Evolutionary conservation across 2,329 filamentous ascomycete species (phyloP).

Genomic region (Fusarium denticulatum): DNA sequence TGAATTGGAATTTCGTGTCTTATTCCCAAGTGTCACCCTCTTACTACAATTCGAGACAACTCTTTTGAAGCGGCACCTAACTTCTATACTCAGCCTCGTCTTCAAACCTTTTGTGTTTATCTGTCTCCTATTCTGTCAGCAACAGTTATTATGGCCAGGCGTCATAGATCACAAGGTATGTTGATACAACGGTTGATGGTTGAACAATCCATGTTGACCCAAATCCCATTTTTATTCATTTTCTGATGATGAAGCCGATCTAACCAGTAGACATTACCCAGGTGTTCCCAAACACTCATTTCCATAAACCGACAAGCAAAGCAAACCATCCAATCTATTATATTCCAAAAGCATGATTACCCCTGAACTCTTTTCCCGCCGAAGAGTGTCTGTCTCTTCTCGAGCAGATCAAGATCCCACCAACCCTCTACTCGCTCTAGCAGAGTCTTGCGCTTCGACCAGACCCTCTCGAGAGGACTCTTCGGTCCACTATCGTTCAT

Average conservation of each 20-base stretch:
- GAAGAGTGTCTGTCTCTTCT: conserved; percentile 54
- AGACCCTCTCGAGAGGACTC: conserved; percentile 43
- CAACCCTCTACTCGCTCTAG: conserved; percentile 61
- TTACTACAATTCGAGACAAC: neutral
- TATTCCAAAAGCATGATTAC: conserved; percentile 12
- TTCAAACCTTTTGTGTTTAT: neutral
- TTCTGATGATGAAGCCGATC: conserved; percentile 32
- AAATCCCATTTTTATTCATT: conserved; percentile 31
- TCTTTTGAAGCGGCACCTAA: no score
- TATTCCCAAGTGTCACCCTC: neutral
- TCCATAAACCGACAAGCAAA: conserved; percentile 14
- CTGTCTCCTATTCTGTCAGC: neutral
- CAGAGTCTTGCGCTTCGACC: conserved; percentile 58
- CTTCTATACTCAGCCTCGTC: no score
- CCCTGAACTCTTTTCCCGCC: conserved; percentile 34
- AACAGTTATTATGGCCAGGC: no score
- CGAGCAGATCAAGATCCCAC: conserved; percentile 64
- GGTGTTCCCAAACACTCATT: conserved; percentile 19
- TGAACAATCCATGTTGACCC: conserved; percentile 14
- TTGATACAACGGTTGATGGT: neutral
- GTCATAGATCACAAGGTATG: neutral
- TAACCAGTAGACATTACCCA: conserved; percentile 46
- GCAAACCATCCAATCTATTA: conserved; percentile 31
- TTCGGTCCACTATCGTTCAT: conserved; percentile 26
- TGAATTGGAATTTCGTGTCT: neutral